Percentiles rank a stretch among this genome's conserved stretches.
phyloP scores from a whole-genome alignment of 371 early-diverging fungal genomes.

The Dichotomocladium elegans region DNA sequence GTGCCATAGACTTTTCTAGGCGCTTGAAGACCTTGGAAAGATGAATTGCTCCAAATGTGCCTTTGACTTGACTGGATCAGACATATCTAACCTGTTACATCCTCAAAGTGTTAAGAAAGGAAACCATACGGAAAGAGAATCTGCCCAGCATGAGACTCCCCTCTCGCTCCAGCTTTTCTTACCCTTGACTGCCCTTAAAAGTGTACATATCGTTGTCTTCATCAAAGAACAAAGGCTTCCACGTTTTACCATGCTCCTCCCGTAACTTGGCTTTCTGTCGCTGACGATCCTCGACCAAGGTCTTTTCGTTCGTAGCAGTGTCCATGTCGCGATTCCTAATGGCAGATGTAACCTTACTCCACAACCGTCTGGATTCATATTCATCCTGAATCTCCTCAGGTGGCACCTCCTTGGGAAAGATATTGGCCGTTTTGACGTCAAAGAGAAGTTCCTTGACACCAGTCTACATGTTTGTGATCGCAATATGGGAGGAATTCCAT shows the following conservation, averaged over 20 bases:
- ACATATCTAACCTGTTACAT: slow-evolving; percentile 2
- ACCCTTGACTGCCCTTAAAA: slow-evolving; percentile 18
- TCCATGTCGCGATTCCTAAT: slow-evolving; percentile 65
- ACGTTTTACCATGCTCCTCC: slow-evolving; percentile 45
- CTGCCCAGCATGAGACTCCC: not conserved
- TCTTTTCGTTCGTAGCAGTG: slow-evolving; percentile 78
- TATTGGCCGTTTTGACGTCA: slow-evolving; percentile 58
- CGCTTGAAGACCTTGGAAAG: slow-evolving; percentile 10
- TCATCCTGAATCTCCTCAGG: slow-evolving; percentile 74
- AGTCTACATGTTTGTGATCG: slow-evolving; percentile 9
- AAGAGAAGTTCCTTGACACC: slow-evolving; percentile 56
- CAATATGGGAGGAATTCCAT: not conserved
- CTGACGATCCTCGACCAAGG: slow-evolving; percentile 79
- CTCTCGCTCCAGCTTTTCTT: not conserved
- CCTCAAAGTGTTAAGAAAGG: no score
- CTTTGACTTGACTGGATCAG: slow-evolving; percentile 9
- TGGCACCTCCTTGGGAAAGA: slow-evolving; percentile 65
- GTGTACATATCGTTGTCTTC: slow-evolving; percentile 23
- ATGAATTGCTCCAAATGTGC: slow-evolving; percentile 5
- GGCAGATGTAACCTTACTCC: slow-evolving; percentile 79
- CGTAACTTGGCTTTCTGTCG: slow-evolving; percentile 60
- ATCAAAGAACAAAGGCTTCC: slow-evolving; percentile 52
- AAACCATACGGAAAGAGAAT: not conserved
- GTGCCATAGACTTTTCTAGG: no score
- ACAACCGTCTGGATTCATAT: slow-evolving; percentile 77